phyloP scores from a whole-genome alignment of 148 eudicot species.

The Camellia japonica region DNA sequence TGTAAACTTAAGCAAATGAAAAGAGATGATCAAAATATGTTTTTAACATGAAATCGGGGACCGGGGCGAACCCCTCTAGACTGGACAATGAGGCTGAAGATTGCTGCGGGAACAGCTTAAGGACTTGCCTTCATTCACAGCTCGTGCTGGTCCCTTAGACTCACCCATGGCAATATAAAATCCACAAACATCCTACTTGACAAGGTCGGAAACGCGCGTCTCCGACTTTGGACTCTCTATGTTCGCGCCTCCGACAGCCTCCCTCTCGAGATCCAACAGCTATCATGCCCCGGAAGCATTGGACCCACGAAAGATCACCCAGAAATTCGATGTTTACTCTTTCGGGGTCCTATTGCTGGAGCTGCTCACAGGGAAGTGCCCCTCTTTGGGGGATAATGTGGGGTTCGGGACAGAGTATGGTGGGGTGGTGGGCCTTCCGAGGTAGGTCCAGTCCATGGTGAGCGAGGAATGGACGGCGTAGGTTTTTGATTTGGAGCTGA shows the following conservation, averaged over 20 bases:
- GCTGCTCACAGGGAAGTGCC: constrained; percentile 86
- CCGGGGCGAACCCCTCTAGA: constrained; percentile 91
- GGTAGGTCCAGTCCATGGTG: constrained; percentile 94
- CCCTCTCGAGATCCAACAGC: constrained; percentile 49
- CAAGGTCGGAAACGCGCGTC: constrained; percentile 45
- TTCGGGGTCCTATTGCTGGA: constrained; percentile 88
- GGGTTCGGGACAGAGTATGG: constrained; percentile 48
- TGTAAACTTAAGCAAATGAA: too few species aligned
- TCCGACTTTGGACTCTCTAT: constrained; percentile 78
- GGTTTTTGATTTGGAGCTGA: constrained; percentile 90
- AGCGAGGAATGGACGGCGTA: constrained; percentile 99
- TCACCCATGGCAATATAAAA: too few species aligned
- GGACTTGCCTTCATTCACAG: constrained; percentile 75
- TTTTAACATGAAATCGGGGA: constrained; percentile 71
- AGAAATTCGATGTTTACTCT: constrained; percentile 80
- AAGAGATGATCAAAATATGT: too few species aligned
- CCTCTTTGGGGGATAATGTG: constrained; percentile 53
- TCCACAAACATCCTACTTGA: constrained; percentile 86
- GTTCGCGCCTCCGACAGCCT: constrained; percentile 39
- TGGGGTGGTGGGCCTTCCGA: constrained; percentile 72
- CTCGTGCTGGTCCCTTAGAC: constrained; percentile 55
- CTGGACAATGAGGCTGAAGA: constrained; percentile 81
- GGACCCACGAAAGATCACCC: constrained; percentile 54
- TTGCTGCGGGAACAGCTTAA: constrained; percentile 71
- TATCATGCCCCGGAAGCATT: constrained; percentile 79